Conservation (phyloP, 345 rosid species). For the Pistacia vera region DNA sequence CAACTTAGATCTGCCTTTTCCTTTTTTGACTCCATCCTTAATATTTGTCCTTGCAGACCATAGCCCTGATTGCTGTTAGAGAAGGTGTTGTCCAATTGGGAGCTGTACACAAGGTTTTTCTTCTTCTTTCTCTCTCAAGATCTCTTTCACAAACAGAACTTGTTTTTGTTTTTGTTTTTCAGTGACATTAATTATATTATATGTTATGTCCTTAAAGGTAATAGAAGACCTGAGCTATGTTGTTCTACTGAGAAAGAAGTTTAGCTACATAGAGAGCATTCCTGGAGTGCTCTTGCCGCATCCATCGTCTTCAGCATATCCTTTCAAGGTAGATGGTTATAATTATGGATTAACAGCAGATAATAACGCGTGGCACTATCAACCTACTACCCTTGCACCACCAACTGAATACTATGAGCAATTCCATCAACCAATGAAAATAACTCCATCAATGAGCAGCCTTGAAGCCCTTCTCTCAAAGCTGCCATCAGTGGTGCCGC, state of each 20-base stretch:
- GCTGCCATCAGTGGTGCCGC: slow-evolving; percentile 90
- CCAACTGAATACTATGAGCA: slow-evolving; percentile 45
- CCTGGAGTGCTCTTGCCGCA: slow-evolving; percentile 95
- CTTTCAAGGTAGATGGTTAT: slow-evolving; percentile 45
- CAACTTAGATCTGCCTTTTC: slow-evolving; percentile 10
- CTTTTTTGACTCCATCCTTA: background rate
- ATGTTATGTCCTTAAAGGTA: slow-evolving; percentile 42
- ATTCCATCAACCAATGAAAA: slow-evolving; percentile 52
- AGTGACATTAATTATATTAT: background rate
- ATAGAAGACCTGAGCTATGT: slow-evolving; percentile 87
- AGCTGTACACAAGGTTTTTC: slow-evolving; percentile 73
- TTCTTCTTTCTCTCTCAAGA: slow-evolving; percentile 7
- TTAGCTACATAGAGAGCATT: slow-evolving; percentile 89
- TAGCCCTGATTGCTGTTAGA: slow-evolving; percentile 90
- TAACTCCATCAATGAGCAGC: slow-evolving; percentile 96
- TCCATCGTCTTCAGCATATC: slow-evolving; percentile 79
- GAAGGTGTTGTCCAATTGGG: slow-evolving; percentile 99
- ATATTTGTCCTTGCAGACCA: slow-evolving; percentile 65
- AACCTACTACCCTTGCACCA: slow-evolving; percentile 33
- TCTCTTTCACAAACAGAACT: too few species aligned
- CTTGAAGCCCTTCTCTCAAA: slow-evolving; percentile 94
- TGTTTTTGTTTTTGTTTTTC: slow-evolving; percentile 3
- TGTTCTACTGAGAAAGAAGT: slow-evolving; percentile 74
- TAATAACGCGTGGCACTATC: slow-evolving; percentile 51
- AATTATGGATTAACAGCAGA: slow-evolving; percentile 32